phyloP scores from a whole-genome alignment of 169 alveolate genomes.

The Babesia caballi region DNA sequence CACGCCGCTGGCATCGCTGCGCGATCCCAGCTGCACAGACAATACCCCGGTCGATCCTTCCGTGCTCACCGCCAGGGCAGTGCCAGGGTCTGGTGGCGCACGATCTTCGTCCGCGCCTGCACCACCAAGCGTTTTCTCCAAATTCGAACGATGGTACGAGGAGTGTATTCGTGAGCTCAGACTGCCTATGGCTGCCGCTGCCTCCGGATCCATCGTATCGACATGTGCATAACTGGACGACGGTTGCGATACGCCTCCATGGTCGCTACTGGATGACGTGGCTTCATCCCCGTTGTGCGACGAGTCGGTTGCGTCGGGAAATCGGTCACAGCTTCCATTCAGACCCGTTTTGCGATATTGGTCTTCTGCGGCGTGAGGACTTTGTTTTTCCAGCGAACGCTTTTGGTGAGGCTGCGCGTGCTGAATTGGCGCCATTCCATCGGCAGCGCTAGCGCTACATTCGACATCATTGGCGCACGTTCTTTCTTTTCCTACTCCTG shows the following conservation, averaged over 20 bases:
- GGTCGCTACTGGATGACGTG: too few relatives aligned
- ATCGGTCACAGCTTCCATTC: too few relatives aligned
- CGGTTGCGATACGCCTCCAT: neutral
- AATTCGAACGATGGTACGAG: neutral
- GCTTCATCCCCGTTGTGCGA: too few relatives aligned
- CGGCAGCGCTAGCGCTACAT: too few relatives aligned
- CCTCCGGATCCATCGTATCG: conserved; percentile 15
- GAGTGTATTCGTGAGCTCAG: conserved; percentile 34
- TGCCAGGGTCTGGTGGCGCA: neutral
- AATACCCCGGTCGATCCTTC: neutral
- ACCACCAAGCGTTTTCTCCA: neutral
- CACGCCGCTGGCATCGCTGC: conserved; percentile 26
- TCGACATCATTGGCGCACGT: too few relatives aligned
- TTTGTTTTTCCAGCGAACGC: too few relatives aligned
- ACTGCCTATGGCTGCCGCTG: neutral
- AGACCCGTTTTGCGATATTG: too few relatives aligned
- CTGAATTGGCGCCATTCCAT: too few relatives aligned
- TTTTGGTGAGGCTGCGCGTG: too few relatives aligned
- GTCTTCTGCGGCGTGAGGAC: too few relatives aligned
- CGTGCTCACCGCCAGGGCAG: neutral
- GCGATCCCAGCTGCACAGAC: conserved; percentile 35
- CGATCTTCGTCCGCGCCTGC: neutral
- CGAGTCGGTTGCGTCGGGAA: too few relatives aligned
- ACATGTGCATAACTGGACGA: neutral
- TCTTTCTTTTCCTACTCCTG: too few relatives aligned